Conservation (phyloP, 192 early-diverging fungal species). For the Haplosporangium gracile region DNA sequence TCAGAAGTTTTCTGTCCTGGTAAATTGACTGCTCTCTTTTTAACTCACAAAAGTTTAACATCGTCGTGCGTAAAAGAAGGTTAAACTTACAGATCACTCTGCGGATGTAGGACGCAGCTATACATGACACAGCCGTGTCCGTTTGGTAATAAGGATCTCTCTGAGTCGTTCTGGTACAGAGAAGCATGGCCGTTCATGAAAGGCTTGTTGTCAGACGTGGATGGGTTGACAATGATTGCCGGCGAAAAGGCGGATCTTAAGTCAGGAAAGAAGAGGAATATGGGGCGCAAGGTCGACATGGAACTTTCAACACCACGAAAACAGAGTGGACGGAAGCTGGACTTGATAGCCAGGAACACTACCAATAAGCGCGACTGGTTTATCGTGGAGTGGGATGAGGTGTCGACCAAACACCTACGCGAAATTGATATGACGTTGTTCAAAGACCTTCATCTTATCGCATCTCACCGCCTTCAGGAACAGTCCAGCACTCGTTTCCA, state of each 20-base stretch:
- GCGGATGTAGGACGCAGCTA: too few species aligned
- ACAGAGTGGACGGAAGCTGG: conserved; percentile 36
- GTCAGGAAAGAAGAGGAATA: conserved; percentile 33
- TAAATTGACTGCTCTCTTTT: too few species aligned
- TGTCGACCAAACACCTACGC: conserved; percentile 37
- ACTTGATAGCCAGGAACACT: conserved; percentile 42
- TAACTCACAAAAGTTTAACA: too few species aligned
- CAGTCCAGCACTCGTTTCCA: conserved; percentile 14
- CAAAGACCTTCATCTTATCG: too few species aligned
- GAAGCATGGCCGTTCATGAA: conserved; percentile 46
- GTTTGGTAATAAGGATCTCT: conserved; percentile 44
- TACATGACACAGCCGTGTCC: conserved; percentile 44
- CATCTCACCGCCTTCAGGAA: conserved; percentile 51
- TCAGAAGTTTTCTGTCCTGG: too few species aligned
- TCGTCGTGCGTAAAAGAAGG: too few species aligned
- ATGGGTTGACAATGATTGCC: conserved; percentile 45
- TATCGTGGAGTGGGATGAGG: conserved; percentile 46
- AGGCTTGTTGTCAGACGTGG: conserved; percentile 44
- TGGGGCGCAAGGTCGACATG: conserved; percentile 16
- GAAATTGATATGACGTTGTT: conserved; percentile 35
- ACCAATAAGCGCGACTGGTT: conserved; percentile 38
- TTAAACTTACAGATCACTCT: too few species aligned
- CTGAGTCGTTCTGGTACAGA: conserved; percentile 41
- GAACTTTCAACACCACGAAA: conserved; percentile 28
- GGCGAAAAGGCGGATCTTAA: conserved; percentile 32